Evolutionary conservation across 768 basidiomycete species (phyloP).

Genomic region (Russula emetica): DNA sequence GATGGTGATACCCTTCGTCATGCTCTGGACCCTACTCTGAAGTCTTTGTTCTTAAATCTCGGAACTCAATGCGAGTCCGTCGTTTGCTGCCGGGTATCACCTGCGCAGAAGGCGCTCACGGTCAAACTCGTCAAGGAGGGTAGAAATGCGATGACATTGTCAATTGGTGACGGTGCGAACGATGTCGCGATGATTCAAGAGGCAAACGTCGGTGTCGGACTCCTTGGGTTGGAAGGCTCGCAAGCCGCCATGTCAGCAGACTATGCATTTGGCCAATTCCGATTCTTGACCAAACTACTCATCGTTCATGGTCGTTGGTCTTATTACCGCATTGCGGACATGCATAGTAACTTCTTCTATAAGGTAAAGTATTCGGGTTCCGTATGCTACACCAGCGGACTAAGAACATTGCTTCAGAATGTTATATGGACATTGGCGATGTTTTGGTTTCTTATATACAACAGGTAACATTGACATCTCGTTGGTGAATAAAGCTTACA

Average conservation of each 20-base stretch:
- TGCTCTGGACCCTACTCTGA: slow-evolving; percentile 73
- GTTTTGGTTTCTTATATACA: slow-evolving; percentile 93
- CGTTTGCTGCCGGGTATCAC: slow-evolving; percentile 96
- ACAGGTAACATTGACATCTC: slow-evolving; percentile 51
- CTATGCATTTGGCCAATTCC: slow-evolving; percentile 96
- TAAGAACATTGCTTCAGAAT: slow-evolving; percentile 45
- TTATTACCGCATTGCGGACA: slow-evolving; percentile 92
- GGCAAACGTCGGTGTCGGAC: slow-evolving; percentile 94
- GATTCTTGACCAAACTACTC: slow-evolving; percentile 85
- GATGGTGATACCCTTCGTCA: slow-evolving; percentile 89
- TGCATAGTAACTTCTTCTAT: slow-evolving; percentile 98
- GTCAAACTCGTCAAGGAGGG: slow-evolving; percentile 96
- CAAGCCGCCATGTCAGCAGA: slow-evolving; percentile 99
- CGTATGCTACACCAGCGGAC: slow-evolving; percentile 12
- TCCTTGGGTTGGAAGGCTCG: slow-evolving; percentile 91
- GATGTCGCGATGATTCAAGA: slow-evolving; percentile 99
- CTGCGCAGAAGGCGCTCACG: slow-evolving; percentile 95
- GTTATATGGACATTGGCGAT: slow-evolving; percentile 90
- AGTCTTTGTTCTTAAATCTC: slow-evolving; percentile 83
- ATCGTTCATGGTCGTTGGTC: slow-evolving; percentile 97
- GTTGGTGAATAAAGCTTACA: slow-evolving; percentile 24
- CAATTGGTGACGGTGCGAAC: slow-evolving; percentile 96
- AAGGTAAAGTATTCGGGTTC: slow-evolving; percentile 53
- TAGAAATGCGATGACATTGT: slow-evolving; percentile 90
- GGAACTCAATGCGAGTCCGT: slow-evolving; percentile 97